phyloP scores from a whole-genome alignment of 78 protist genomes.

The Dictyostelium capitatum region DNA sequence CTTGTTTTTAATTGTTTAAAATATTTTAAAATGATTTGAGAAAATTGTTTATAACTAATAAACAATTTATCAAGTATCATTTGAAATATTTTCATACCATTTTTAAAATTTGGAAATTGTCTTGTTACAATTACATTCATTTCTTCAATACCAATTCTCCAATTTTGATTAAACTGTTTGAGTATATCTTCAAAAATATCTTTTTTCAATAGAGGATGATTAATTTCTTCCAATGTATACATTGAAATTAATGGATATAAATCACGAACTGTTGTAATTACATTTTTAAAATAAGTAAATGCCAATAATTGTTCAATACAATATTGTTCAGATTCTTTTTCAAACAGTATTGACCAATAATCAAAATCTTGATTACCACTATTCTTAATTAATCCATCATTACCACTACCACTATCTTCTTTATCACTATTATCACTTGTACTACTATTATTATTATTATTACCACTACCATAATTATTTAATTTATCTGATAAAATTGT shows the following conservation, averaged over 20 bases:
- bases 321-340: constrained; percentile 57
- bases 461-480: background rate
- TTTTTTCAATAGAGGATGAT: constrained; percentile 34
- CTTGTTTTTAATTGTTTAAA: constrained; percentile 58
- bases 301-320: constrained; percentile 30
- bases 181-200: constrained; percentile 31
- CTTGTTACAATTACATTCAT: constrained; percentile 54
- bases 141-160: constrained; percentile 73
- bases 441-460: background rate
- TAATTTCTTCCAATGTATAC: constrained; percentile 61
- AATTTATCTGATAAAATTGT: constrained; percentile 35
- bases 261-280: constrained; percentile 18
- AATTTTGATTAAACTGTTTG: constrained; percentile 37
- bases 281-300: constrained; percentile 23
- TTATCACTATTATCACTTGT: constrained; percentile 3
- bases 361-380: constrained; percentile 28
- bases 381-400: background rate
- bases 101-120: constrained; percentile 58
- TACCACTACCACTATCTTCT: background rate
- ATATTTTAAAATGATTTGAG: constrained; percentile 61
- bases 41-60: constrained; percentile 38
- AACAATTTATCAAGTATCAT: constrained; percentile 54
- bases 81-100: constrained; percentile 66
- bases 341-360: constrained; percentile 22
- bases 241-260: constrained; percentile 37